phyloP scores from a whole-genome alignment of 148 eudicot species.

The Drosera capensis region DNA sequence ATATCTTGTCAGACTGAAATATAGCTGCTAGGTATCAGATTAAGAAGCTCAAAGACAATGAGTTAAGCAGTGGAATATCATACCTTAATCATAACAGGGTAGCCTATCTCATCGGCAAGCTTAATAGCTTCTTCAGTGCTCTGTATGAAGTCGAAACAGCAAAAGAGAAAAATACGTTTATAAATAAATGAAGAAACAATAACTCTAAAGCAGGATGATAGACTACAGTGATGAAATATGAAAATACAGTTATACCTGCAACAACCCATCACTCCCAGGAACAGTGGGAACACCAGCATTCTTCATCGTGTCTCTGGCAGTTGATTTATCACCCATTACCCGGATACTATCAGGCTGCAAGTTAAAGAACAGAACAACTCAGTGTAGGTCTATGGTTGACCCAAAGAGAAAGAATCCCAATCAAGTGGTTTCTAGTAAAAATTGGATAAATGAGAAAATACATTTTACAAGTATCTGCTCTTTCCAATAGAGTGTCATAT shows the following conservation, averaged over 20 bases:
- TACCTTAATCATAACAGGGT: slow-evolving; percentile 97
- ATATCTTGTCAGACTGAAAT: too few species aligned
- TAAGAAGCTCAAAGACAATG: too few species aligned
- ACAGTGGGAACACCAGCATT: slow-evolving; percentile 99
- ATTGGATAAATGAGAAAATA: too few species aligned
- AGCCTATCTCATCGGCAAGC: slow-evolving; percentile 81
- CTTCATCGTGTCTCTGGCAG: slow-evolving; percentile 98
- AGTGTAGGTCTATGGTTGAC: too few species aligned
- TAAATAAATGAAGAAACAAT: too few species aligned
- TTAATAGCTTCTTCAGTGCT: slow-evolving; percentile 79
- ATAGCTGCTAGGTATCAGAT: too few species aligned
- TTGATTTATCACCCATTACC: slow-evolving; percentile 94
- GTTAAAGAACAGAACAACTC: background rate
- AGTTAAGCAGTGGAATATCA: slow-evolving; percentile 1
- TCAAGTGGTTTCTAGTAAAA: too few species aligned
- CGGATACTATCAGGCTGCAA: slow-evolving; percentile 93
- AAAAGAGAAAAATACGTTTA: too few species aligned
- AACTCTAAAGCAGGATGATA: background rate
- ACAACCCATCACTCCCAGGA: slow-evolving; percentile 92
- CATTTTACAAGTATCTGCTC: too few species aligned
- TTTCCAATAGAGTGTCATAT: too few species aligned
- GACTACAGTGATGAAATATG: background rate
- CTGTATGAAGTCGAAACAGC: too few species aligned
- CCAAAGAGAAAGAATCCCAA: too few species aligned
- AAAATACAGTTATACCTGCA: slow-evolving; percentile 31